Evolutionary conservation across 2,329 filamentous ascomycete genomes (phyloP), one percentile per base, ranked within the genome.

Genomic region (Alternaria conjuncta): DNA sequence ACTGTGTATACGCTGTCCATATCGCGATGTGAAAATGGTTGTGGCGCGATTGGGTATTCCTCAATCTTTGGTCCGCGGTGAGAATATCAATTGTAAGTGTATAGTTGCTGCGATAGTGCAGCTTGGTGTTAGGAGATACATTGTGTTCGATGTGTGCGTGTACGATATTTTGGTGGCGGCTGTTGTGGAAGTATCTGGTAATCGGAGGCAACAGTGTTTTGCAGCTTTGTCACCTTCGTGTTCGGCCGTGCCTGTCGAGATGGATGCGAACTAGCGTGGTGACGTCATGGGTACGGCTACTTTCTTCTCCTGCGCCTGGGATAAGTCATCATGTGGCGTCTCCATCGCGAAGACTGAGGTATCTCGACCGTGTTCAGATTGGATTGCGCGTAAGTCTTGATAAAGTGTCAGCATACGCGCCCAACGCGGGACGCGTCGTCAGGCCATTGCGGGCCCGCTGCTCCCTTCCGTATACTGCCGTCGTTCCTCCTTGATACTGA

Each of bases 1-100:
- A 79, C 68, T 6, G 60, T 60, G 50, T 70, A 71, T 3, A 65
- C 15, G 18, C 26, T 46, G 41, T 23, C 26, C 67, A 70, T 70
- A 70, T 67, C 12, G 63, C 10, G 41, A 4, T 47, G 21, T 32
- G 13, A 12, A 25, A 6, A 41, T 7, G 7, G 21, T 41, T 5
- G 13, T 26, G 28, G 28, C 28, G 1, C n/a, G 28, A 5, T 2
- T 55, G 4, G 8, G 1, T n/a, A 7, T 8, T 2, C 20, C 15
- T 58, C 32, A 51, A 26, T 26, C 47, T 44, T 30, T 44, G 13
- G 20, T 36, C 15, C 10, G n/a, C 13, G 18, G 46, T 18, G 32
- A 11, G 10, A 23, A 18, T 43, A 8, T 51, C 30, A 25, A 30
- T 21, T 12, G 23, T 20, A n/a, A 23, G 13, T 8, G 23, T 20